Evolutionary conservation across 2,329 filamentous ascomycete genomes (phyloP).

Genomic region (Aspergillus fijiensis): DNA sequence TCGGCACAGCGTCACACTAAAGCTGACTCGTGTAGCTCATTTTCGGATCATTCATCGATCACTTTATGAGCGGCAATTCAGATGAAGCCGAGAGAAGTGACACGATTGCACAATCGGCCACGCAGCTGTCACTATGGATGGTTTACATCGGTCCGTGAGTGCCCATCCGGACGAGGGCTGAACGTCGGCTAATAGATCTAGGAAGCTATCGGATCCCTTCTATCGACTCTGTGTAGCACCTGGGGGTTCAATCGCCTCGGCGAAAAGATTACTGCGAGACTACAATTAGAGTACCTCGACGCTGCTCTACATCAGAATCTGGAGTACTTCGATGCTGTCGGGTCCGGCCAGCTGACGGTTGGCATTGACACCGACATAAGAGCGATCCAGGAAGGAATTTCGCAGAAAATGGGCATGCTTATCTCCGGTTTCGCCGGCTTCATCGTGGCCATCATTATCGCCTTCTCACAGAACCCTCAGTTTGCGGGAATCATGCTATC

Average conservation of each 20-base stretch:
- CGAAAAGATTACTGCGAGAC: constrained; percentile 22
- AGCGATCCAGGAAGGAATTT: constrained; percentile 14
- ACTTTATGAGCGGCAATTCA: constrained; percentile 1
- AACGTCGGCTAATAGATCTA: too few relatives aligned
- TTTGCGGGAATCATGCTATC: constrained; percentile 9
- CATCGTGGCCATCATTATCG: constrained; percentile 1
- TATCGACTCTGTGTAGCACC: too few relatives aligned
- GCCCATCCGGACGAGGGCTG: too few relatives aligned
- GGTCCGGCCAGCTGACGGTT: too few relatives aligned
- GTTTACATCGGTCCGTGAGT: constrained; percentile 9
- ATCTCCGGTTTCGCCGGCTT: constrained; percentile 7
- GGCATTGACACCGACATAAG: too few relatives aligned
- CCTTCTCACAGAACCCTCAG: not conserved
- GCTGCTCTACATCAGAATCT: constrained; percentile 28
- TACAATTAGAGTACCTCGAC: constrained; percentile 27
- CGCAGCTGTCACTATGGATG: not conserved
- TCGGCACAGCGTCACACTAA: too few relatives aligned
- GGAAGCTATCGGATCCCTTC: too few relatives aligned
- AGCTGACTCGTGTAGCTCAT: not conserved
- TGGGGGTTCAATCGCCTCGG: constrained; percentile 22
- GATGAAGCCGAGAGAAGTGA: not conserved
- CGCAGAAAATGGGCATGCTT: constrained; percentile 10
- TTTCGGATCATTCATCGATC: not conserved
- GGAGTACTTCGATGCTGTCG: constrained; percentile 24
- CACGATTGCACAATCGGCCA: not conserved